Percentiles rank a stretch among this genome's conserved stretches.
Conservation (phyloP, 1,139 yeast species). For the Tardiomyces depauwii region DNA sequence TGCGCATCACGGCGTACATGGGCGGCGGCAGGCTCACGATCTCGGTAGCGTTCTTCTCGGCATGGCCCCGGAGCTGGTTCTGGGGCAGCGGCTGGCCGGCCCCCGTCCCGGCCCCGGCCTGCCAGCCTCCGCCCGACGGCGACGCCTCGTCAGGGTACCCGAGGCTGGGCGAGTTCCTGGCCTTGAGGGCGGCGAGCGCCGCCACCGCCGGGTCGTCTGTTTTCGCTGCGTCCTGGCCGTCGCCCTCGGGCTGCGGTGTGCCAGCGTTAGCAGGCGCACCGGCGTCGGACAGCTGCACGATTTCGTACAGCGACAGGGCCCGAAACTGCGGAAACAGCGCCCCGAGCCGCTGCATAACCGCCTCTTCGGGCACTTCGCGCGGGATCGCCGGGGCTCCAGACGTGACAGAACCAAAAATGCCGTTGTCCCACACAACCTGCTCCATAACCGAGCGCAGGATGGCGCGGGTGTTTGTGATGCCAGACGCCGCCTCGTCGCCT, state of each 20-base stretch:
- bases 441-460: not conserved
- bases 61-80: not conserved
- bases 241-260: not conserved
- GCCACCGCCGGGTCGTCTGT: not conserved
- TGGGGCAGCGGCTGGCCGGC: not conserved
- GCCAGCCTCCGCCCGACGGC: not conserved
- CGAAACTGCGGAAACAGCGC: not conserved
- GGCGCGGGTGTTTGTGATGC: not conserved
- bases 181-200: not conserved
- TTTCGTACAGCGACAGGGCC: not conserved
- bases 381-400: too few relatives aligned
- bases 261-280: not conserved
- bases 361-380: not conserved
- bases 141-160: not conserved
- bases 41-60: not conserved
- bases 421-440: not conserved
- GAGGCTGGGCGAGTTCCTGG: not conserved
- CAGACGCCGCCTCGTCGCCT: not conserved
- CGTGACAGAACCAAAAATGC: not conserved
- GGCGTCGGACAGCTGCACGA: not conserved
- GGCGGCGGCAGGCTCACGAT: slow-evolving; percentile 17
- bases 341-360: not conserved
- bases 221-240: not conserved
- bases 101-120: not conserved
- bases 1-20: slow-evolving; percentile 18